These are phyloP conservation scores for Macrolepiota albuminosa DNA, from an alignment of 768 basidiomycete genomes.

Conservation along the genomic window DNA sequence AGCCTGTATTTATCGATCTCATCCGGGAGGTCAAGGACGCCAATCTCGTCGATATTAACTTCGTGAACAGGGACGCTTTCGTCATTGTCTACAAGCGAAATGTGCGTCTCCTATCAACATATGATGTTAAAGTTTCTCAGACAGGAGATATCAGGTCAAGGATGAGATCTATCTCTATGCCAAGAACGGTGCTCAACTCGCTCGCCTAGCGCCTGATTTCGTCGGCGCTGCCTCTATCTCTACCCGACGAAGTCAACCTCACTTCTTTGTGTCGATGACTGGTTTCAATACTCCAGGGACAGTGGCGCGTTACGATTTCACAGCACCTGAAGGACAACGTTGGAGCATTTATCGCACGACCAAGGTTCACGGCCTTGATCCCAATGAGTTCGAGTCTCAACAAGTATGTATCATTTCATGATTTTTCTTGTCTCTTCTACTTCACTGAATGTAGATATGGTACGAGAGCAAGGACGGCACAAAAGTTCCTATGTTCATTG, in stretches of 20 bases:
- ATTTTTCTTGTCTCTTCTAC: not conserved
- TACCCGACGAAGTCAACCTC: conserved; percentile 46
- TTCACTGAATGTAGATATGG: conserved; percentile 50
- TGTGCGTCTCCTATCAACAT: conserved; percentile 33
- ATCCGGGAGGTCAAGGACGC: conserved; percentile 68
- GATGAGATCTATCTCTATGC: conserved; percentile 76
- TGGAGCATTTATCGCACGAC: conserved; percentile 60
- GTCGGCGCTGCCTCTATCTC: conserved; percentile 59
- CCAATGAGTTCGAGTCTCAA: conserved; percentile 63
- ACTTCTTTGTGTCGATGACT: conserved; percentile 60
- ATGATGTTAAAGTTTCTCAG: not conserved
- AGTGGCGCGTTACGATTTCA: conserved; percentile 60
- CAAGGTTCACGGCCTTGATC: conserved; percentile 52
- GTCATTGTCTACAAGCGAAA: conserved; percentile 67
- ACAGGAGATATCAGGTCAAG: conserved; percentile 47
- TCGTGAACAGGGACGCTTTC: conserved; percentile 52
- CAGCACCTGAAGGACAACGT: conserved; percentile 38
- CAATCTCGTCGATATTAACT: conserved; percentile 44
- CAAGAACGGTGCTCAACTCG: conserved; percentile 44
- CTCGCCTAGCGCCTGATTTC: conserved; percentile 57
- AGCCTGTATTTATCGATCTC: conserved; percentile 47
- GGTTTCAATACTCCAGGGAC: conserved; percentile 74
- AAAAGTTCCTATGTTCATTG: conserved; percentile 80
- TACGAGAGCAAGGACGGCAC: conserved; percentile 78
- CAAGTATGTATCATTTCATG: conserved; percentile 39